Base-by-base conservation (phyloP, 495 filamentous ascomycete genomes). In the Jackrogersella minutella region DNA sequence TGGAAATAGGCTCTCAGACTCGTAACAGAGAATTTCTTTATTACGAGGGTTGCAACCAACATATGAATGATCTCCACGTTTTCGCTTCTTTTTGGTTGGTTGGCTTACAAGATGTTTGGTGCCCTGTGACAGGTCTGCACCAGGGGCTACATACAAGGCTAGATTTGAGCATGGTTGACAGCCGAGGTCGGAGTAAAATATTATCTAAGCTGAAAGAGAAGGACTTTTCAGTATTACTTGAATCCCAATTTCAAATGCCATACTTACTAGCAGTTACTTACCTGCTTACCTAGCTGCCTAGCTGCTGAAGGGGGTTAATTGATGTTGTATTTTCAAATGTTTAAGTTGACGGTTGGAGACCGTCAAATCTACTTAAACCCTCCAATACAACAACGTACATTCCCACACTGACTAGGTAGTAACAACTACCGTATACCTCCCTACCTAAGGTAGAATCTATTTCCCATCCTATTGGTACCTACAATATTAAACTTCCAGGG, bases 161-260 rank as follows among this genome's bases (percentile, higher is more conserved):
- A 8, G 47, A 16, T 58, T 30, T 7, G 17, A 28, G 28, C 17
- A 37, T 36, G 21, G 36, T 41, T 22, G 59, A 56, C 13, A 17
- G 28, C 66, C 66, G 66, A 69, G 24, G 9, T 69, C 66, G 66
- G 66, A 64, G 50, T 19, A 14, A 10, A 21, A n/a, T 1, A 64
- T 64, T 47, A 36, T 14, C 26, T 59, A 58, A 24, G 19, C 47
- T 34, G 33, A 2, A 21, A 47, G 22, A 16, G 8, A 14, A 13
- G 11, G 17, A 39, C 1, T 37, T 11, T 43, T 21, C 40, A 43
- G 40, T 43, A 41, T 41, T 14, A 19, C n/a, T n/a, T n/a, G n/a
- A n/a, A n/a, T n/a, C n/a, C n/a, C n/a, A n/a, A n/a, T n/a, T n/a
- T n/a, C n/a, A n/a, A n/a, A n/a, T n/a, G n/a, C n/a, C n/a, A n/a